A percentile compares a stretch with the other conserved stretches of the same genome.
Conservation (phyloP, 768 basidiomycete species). For the Suillus hirtellus region DNA sequence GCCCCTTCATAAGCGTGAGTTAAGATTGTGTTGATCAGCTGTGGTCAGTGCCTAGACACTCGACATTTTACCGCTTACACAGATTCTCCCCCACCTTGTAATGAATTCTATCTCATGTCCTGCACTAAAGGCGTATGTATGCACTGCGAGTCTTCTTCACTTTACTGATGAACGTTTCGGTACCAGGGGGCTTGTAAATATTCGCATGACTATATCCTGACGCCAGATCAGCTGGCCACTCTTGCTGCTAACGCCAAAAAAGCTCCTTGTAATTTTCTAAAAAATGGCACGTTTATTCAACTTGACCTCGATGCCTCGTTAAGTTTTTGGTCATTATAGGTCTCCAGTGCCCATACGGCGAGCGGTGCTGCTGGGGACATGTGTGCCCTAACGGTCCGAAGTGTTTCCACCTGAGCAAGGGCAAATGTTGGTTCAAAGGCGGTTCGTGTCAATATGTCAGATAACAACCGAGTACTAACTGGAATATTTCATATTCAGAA, state of each 20-base stretch:
- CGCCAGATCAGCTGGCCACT: constrained; percentile 68
- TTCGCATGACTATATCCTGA: constrained; percentile 77
- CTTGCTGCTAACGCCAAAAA: constrained; percentile 79
- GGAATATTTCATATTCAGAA: constrained; percentile 25
- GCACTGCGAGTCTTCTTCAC: not conserved
- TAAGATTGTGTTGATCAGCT: constrained; percentile 14
- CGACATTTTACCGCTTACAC: constrained; percentile 31
- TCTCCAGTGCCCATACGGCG: constrained; percentile 72
- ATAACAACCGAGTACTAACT: not conserved
- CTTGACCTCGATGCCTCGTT: constrained; percentile 4
- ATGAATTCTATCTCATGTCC: constrained; percentile 80
- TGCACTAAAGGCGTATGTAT: constrained; percentile 73
- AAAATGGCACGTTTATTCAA: constrained; percentile 53
- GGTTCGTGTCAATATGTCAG: constrained; percentile 33
- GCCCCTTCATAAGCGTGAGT: constrained; percentile 79
- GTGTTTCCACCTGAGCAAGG: constrained; percentile 68
- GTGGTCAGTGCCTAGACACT: constrained; percentile 8
- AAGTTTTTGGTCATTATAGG: constrained; percentile 40
- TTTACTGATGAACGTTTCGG: constrained; percentile 18
- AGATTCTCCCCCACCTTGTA: constrained; percentile 86
- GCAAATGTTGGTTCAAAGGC: constrained; percentile 89
- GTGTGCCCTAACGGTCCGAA: constrained; percentile 77
- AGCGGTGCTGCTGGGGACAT: constrained; percentile 82
- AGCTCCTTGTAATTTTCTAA: constrained; percentile 82
- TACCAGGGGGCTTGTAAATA: constrained; percentile 72